phyloP scores from a whole-genome alignment of 169 alveolate species.

The Babesia ovis region DNA sequence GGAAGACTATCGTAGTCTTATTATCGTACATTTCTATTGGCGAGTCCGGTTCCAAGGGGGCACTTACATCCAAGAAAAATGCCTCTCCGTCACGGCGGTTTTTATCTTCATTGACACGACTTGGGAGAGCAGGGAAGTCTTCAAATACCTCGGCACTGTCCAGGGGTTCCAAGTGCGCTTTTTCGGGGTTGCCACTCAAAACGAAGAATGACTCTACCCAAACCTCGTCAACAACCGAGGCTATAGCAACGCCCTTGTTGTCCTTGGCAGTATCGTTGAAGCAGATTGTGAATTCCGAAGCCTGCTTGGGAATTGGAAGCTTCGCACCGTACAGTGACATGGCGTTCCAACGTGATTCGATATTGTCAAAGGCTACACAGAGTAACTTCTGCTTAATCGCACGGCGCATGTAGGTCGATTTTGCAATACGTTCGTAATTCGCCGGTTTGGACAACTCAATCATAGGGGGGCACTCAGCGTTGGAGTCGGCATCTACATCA shows the following conservation, averaged over 20 bases:
- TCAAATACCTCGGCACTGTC: constrained; percentile 9
- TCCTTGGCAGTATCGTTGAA: not conserved
- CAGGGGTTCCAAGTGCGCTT: constrained; percentile 5
- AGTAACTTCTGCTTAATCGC: not conserved
- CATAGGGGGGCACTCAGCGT: not conserved
- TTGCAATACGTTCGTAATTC: constrained; percentile 1
- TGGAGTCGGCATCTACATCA: not conserved
- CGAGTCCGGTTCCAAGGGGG: not conserved
- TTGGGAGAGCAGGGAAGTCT: constrained; percentile 14
- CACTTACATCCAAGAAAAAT: constrained; percentile 11
- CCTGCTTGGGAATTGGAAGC: constrained; percentile 17
- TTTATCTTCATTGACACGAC: not conserved
- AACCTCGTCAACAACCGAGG: constrained; percentile 9
- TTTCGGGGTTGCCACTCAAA: not conserved
- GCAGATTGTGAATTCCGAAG: constrained; percentile 37
- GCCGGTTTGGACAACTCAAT: constrained; percentile 8
- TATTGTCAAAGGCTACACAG: constrained; percentile 31
- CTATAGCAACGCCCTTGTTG: constrained; percentile 1
- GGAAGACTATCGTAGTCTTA: not conserved
- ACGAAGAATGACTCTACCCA: constrained; percentile 49
- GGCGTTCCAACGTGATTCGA: constrained; percentile 18
- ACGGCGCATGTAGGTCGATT: constrained; percentile 5
- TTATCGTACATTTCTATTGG: constrained; percentile 4
- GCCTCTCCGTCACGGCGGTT: not conserved
- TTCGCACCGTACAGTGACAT: constrained; percentile 13